A percentile compares a stretch with the other conserved stretches of the same genome.
Evolutionary conservation across 2,329 filamentous ascomycete species (phyloP).

Genomic region (Aureobasidium sp.): DNA sequence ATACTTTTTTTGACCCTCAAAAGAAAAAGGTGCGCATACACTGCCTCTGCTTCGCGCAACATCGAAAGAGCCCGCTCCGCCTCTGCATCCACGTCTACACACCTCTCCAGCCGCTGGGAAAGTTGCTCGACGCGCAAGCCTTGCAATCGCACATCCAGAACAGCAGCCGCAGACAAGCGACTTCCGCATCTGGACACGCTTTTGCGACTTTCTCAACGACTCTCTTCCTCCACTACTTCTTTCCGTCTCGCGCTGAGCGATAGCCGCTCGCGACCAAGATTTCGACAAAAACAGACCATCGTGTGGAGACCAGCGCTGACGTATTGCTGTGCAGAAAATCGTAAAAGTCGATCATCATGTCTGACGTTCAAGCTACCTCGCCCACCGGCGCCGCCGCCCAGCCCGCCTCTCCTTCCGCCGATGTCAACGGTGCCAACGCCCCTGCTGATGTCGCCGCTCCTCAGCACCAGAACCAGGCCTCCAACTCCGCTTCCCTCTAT

Average conservation of each 20-base stretch:
- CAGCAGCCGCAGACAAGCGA: background rate
- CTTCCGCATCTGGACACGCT: background rate
- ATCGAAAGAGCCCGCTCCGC: background rate
- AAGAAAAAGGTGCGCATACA: constrained; percentile 15
- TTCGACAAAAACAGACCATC: background rate
- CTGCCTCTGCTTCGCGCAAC: constrained; percentile 3
- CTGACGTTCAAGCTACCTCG: constrained; percentile 40
- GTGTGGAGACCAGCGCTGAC: constrained; percentile 9
- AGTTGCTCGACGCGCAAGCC: background rate
- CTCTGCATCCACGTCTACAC: background rate
- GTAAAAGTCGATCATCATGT: constrained; percentile 26
- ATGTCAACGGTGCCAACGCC: constrained; percentile 48
- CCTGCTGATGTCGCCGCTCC: constrained; percentile 40
- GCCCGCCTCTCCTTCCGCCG: constrained; percentile 60
- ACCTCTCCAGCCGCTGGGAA: background rate
- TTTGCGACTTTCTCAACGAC: background rate
- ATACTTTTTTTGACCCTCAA: background rate
- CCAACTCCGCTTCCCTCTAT: constrained; percentile 95
- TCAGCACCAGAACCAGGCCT: constrained; percentile 64
- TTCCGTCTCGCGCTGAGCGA: background rate
- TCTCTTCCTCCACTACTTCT: background rate
- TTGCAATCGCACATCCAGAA: background rate
- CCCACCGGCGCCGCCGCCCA: constrained; percentile 66
- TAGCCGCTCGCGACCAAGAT: background rate
- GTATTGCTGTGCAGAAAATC: constrained; percentile 19